Conservation (phyloP, 2,329 filamentous ascomycete genomes). For the Paradendryphiella salina region DNA sequence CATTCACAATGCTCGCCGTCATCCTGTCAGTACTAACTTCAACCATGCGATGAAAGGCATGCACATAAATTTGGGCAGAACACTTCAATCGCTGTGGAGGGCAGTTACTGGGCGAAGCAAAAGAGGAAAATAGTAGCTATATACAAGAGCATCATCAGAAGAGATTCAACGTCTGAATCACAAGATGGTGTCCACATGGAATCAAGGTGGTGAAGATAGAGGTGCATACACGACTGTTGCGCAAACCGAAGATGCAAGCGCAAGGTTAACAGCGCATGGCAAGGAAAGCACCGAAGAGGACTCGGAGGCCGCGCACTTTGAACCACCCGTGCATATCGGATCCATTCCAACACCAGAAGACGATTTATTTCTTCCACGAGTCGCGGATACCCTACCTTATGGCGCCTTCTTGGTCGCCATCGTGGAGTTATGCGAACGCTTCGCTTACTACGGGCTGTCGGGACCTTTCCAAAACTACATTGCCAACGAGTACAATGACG, state of each 20-base stretch:
- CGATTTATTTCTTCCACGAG: slow-evolving; percentile 31
- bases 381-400: slow-evolving; percentile 52
- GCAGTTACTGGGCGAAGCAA: not conserved
- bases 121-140: not conserved
- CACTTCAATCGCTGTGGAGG: not conserved
- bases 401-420: slow-evolving; percentile 54
- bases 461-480: slow-evolving; percentile 58
- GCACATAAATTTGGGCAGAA: not conserved
- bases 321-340: slow-evolving; percentile 19
- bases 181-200: slow-evolving; percentile 31
- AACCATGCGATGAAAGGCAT: not conserved
- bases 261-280: slow-evolving; percentile 22
- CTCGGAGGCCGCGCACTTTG: not conserved
- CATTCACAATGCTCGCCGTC: not conserved
- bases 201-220: slow-evolving; percentile 17
- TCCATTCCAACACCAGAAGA: slow-evolving; percentile 37
- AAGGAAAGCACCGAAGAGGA: slow-evolving; percentile 15
- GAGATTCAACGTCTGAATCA: not conserved
- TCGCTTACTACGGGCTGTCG: slow-evolving; percentile 52
- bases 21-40: not conserved
- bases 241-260: slow-evolving; percentile 33
- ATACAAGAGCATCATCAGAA: not conserved
- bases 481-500: slow-evolving; percentile 46
- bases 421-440: slow-evolving; percentile 55
- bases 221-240: slow-evolving; percentile 41